Conservation (phyloP, 371 early-diverging fungal species). For the Syncephalastrum sp. region DNA sequence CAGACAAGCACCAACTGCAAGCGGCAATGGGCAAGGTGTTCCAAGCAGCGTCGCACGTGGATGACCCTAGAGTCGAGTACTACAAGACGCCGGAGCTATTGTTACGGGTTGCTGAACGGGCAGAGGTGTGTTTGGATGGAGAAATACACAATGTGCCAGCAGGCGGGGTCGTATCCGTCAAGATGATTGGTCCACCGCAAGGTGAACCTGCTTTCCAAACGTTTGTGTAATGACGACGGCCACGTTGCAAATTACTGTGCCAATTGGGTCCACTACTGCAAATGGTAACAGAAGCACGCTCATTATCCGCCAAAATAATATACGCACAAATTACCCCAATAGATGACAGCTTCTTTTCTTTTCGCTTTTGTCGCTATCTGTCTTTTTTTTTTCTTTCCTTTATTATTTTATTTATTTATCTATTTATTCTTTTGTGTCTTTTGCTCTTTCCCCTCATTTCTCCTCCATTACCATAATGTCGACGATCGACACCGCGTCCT, state of each 20-base stretch:
- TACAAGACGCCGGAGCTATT: slow-evolving; percentile 36
- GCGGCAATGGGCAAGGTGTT: slow-evolving; percentile 29
- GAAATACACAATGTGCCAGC: slow-evolving; percentile 34
- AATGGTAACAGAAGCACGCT: slow-evolving; percentile 6
- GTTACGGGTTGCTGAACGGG: slow-evolving; percentile 31
- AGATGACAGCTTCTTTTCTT: slow-evolving; percentile 8
- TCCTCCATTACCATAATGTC: slow-evolving; percentile 4
- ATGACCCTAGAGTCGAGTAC: slow-evolving; percentile 28
- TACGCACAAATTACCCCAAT: slow-evolving; percentile 6
- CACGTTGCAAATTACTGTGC: too few species aligned
- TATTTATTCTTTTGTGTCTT: neutral
- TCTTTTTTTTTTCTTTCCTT: slow-evolving; percentile 1
- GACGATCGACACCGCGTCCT: neutral
- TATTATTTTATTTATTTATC: neutral
- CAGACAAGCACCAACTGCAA: slow-evolving; percentile 24
- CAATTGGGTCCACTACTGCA: slow-evolving; percentile 6
- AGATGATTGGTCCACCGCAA: slow-evolving; percentile 25
- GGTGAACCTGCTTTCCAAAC: slow-evolving; percentile 19
- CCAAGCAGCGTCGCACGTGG: slow-evolving; percentile 38
- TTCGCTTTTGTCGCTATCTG: neutral
- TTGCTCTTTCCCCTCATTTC: neutral
- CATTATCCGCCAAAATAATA: slow-evolving; percentile 1
- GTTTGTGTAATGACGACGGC: slow-evolving; percentile 11
- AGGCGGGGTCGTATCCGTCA: slow-evolving; percentile 27
- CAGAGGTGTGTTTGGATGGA: slow-evolving; percentile 50